Conservation (phyloP, 441 rosid species). For the Adansonia rubrostipa region DNA sequence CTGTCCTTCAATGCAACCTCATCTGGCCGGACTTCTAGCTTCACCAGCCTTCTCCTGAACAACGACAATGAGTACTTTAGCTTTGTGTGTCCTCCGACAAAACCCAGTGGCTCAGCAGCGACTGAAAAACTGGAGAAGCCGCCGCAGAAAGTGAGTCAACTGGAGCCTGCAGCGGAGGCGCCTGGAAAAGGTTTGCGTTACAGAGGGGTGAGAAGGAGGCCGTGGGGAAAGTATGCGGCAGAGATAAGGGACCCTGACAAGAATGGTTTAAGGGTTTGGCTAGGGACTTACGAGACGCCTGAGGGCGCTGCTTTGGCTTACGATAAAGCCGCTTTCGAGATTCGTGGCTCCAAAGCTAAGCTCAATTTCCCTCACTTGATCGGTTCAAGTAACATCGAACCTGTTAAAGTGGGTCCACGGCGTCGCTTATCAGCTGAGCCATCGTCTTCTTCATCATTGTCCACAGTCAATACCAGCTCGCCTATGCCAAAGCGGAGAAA, state of each 20-base stretch:
- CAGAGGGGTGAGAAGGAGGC: conserved; percentile 46
- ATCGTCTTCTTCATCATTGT: conserved; percentile 21
- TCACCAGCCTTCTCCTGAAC: background rate
- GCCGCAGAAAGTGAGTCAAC: background rate
- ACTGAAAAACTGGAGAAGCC: background rate
- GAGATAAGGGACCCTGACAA: conserved; percentile 63
- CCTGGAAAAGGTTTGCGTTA: conserved; percentile 15
- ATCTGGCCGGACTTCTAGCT: background rate
- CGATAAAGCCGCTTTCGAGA: conserved; percentile 41
- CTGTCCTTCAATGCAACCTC: background rate
- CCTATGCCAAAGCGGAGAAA: conserved; percentile 21
- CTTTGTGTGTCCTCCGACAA: no score
- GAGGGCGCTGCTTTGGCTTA: conserved; percentile 48
- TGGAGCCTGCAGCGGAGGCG: background rate
- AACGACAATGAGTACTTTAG: background rate
- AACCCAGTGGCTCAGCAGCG: background rate
- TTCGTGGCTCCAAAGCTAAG: conserved; percentile 49
- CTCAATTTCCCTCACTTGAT: conserved; percentile 50
- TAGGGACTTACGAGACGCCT: conserved; percentile 53
- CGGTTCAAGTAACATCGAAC: conserved; percentile 35
- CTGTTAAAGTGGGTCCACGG: conserved; percentile 34
- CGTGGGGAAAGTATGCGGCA: conserved; percentile 66
- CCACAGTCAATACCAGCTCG: background rate
- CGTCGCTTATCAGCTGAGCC: conserved; percentile 25
- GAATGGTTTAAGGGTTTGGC: conserved; percentile 60